A percentile compares a stretch with the other conserved stretches of the same genome.
These are phyloP conservation scores for Lentinus tigrinus DNA, from an alignment of 768 basidiomycete species.

Conservation along the genomic window DNA sequence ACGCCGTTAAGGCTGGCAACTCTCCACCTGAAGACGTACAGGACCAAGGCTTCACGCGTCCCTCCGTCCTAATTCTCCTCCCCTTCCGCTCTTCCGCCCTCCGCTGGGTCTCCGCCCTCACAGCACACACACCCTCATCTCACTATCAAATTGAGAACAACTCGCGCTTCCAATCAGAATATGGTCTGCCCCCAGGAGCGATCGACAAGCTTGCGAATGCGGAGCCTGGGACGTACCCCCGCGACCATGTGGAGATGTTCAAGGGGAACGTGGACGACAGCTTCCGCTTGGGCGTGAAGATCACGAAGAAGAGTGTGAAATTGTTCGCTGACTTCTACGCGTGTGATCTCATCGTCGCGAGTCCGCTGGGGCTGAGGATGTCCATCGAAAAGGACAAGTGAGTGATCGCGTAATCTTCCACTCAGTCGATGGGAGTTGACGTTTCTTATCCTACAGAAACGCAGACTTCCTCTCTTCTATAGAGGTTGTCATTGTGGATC, in stretches of 20 bases:
- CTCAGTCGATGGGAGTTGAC: no score
- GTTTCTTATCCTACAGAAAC: slow-evolving; percentile 45
- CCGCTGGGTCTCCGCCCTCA: slow-evolving; percentile 79
- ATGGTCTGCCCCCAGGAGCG: slow-evolving; percentile 74
- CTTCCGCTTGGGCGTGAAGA: slow-evolving; percentile 88
- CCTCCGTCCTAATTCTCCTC: slow-evolving; percentile 87
- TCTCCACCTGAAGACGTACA: slow-evolving; percentile 73
- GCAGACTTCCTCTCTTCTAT: slow-evolving; percentile 93
- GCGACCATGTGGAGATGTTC: slow-evolving; percentile 91
- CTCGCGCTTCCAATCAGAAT: slow-evolving; percentile 78
- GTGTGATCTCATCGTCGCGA: slow-evolving; percentile 89
- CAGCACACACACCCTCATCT: slow-evolving; percentile 68
- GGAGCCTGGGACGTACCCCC: slow-evolving; percentile 74
- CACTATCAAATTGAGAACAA: slow-evolving; percentile 87
- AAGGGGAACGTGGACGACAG: slow-evolving; percentile 96
- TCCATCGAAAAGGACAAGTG: slow-evolving; percentile 94
- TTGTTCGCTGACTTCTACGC: slow-evolving; percentile 89
- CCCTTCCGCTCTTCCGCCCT: slow-evolving; percentile 91
- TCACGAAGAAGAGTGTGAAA: slow-evolving; percentile 90
- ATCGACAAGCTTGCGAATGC: slow-evolving; percentile 78
- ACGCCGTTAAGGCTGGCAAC: slow-evolving; percentile 55
- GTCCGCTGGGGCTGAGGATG: slow-evolving; percentile 88
- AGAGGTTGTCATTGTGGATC: slow-evolving; percentile 88
- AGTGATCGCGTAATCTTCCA: slow-evolving; percentile 25
- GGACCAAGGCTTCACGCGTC: slow-evolving; percentile 98